A percentile compares a stretch with the other conserved stretches of the same genome.
Evolutionary conservation across 257 asterid genomes (phyloP).

Genomic region (Solanum tarapatanum): DNA sequence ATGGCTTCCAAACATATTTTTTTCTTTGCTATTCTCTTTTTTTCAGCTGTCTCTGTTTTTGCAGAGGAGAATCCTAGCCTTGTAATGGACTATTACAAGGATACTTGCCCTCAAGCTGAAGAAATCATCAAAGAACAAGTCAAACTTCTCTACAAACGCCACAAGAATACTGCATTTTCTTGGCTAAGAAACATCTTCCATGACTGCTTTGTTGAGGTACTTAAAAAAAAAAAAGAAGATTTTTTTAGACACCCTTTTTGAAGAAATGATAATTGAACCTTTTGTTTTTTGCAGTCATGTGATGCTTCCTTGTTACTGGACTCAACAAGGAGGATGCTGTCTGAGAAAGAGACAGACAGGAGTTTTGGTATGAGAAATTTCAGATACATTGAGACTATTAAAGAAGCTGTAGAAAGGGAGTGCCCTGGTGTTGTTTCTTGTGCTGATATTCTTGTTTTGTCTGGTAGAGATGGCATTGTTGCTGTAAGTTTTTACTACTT

Average conservation of each 20-base stretch:
- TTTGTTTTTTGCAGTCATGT: conserved; percentile 46
- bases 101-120: conserved; percentile 94
- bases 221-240: too few relatives aligned
- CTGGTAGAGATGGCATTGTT: conserved; percentile 85
- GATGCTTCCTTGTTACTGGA: conserved; percentile 96
- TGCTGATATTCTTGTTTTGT: conserved; percentile 79
- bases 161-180: conserved; percentile 96
- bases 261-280: too few relatives aligned
- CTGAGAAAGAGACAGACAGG: conserved; percentile 88
- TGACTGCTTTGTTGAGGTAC: conserved; percentile 95
- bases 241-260: not conserved
- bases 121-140: conserved; percentile 88
- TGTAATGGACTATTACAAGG: conserved; percentile 61
- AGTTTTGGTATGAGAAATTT: conserved; percentile 98
- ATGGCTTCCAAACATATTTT: conserved; percentile 38
- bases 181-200: conserved; percentile 98
- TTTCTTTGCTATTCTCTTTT: conserved; percentile 25
- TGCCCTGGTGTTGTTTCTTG: conserved; percentile 96
- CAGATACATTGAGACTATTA: conserved; percentile 74
- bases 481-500: conserved; percentile 25
- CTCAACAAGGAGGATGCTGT: conserved; percentile 72
- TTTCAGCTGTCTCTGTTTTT: conserved; percentile 16
- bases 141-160: conserved; percentile 86
- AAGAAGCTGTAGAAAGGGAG: conserved; percentile 89
- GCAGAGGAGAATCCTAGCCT: conserved; percentile 48